Evolutionary conservation across 208 protist genomes (phyloP).

Genomic region (Acanthamoeba lenticulata): DNA sequence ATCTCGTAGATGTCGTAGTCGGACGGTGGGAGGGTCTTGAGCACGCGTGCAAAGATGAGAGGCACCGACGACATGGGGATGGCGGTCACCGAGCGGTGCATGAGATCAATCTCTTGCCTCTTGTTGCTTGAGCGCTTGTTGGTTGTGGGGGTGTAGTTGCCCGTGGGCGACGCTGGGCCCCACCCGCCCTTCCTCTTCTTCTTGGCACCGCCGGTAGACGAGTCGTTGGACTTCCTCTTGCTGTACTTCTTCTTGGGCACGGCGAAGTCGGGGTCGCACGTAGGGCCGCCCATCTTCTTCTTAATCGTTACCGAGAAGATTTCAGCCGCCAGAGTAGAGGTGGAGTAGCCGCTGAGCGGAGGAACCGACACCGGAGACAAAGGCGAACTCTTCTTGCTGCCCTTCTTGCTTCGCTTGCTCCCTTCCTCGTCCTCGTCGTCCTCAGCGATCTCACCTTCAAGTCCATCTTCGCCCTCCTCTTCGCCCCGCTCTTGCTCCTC

Average conservation of each 20-base stretch:
- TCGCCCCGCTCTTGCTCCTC: not conserved
- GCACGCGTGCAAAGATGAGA: not conserved
- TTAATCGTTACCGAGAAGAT: conserved; percentile 35
- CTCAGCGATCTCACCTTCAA: no score
- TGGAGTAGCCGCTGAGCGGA: not conserved
- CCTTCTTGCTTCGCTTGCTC: not conserved
- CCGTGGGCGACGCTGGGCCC: not conserved
- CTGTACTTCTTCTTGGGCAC: not conserved
- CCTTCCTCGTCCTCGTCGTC: not conserved
- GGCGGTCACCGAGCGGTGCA: not conserved
- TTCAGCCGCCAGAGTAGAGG: not conserved
- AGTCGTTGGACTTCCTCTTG: no score
- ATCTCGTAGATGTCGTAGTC: conserved; percentile 55
- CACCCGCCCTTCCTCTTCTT: not conserved
- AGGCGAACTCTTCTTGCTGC: not conserved
- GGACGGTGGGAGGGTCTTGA: conserved; percentile 14
- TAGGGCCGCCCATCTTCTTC: conserved; percentile 54
- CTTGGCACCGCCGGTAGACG: no score
- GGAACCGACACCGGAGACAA: not conserved
- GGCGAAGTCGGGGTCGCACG: conserved; percentile 7
- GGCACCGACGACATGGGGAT: conserved; percentile 30
- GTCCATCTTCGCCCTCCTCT: not conserved
- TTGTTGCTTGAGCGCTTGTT: not conserved
- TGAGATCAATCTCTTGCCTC: not conserved
- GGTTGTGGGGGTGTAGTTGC: not conserved